Evolutionary conservation across 495 filamentous ascomycete genomes (phyloP).

Genomic region (Annulohypoxylon maeteangense): DNA sequence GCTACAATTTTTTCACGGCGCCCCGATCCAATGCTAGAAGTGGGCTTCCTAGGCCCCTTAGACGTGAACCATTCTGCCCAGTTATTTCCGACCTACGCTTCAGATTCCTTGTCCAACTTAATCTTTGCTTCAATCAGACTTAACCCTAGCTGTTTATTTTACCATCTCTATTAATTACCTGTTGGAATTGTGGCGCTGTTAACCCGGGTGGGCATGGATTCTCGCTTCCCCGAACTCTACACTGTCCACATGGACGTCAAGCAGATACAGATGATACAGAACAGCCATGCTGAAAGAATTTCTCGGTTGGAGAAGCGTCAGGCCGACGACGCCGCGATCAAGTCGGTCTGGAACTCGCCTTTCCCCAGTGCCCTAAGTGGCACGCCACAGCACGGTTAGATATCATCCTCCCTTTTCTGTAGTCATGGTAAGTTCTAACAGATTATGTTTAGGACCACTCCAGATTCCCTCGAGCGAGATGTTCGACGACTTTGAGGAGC

Average conservation of each 20-base stretch:
- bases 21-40: conserved; percentile 41
- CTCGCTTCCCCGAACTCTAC: conserved; percentile 76
- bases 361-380: conserved; percentile 81
- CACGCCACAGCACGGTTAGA: conserved; percentile 82
- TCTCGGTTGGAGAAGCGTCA: conserved; percentile 82
- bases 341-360: conserved; percentile 88
- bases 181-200: conserved; percentile 27
- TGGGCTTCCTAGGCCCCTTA: conserved; percentile 26
- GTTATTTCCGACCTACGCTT: conserved; percentile 21
- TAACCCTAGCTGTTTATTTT: not conserved
- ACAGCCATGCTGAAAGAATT: conserved; percentile 83
- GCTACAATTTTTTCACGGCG: conserved; percentile 22
- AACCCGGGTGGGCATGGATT: conserved; percentile 62
- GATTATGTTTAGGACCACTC: conserved; percentile 67
- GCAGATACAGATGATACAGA: conserved; percentile 80
- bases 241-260: conserved; percentile 88
- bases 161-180: conserved; percentile 20
- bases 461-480: conserved; percentile 76
- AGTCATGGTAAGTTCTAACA: conserved; percentile 41
- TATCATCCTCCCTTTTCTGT: conserved; percentile 8
- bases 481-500: conserved; percentile 85
- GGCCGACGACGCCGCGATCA: conserved; percentile 81
- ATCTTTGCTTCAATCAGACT: not conserved
- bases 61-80: conserved; percentile 10
- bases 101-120: not conserved